These are phyloP conservation scores for Cyclanthera cordifolia DNA, from an alignment of 306 rosid species.

Conservation along the genomic window DNA sequence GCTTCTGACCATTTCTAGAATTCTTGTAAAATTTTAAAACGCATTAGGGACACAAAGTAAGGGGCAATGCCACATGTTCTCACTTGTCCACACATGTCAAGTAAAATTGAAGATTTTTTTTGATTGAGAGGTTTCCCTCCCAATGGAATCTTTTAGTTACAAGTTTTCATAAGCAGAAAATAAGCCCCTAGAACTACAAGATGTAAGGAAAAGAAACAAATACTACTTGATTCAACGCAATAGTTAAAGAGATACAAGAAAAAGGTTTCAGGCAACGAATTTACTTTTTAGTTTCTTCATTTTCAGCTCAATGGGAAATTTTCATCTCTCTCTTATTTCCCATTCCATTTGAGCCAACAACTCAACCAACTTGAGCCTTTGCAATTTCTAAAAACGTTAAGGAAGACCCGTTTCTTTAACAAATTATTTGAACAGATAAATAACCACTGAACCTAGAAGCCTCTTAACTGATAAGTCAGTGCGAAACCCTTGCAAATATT, in stretches of 20 bases:
- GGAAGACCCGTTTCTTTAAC: background rate
- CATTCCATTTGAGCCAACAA: background rate
- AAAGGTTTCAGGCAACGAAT: background rate
- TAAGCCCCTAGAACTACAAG: background rate
- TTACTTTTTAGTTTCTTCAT: background rate
- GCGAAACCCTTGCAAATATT: background rate
- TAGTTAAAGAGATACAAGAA: background rate
- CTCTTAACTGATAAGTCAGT: background rate
- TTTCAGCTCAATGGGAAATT: background rate
- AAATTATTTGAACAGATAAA: background rate
- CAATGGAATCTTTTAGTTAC: background rate
- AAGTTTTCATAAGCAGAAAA: background rate
- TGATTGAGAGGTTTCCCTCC: background rate
- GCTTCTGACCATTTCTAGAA: background rate
- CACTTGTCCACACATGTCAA: slow-evolving; percentile 1
- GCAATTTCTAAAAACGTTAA: background rate
- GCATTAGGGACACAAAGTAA: background rate
- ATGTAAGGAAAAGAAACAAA: background rate
- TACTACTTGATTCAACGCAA: background rate
- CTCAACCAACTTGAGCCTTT: background rate
- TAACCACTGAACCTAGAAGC: background rate
- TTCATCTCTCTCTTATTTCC: background rate
- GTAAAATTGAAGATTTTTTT: too few species aligned
- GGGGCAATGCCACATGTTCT: background rate
- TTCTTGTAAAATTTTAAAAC: background rate